Evolutionary conservation across 371 early-diverging fungal genomes (phyloP), one percentile per base, ranked within the genome.

Genomic region (Rhizopus delemar): DNA sequence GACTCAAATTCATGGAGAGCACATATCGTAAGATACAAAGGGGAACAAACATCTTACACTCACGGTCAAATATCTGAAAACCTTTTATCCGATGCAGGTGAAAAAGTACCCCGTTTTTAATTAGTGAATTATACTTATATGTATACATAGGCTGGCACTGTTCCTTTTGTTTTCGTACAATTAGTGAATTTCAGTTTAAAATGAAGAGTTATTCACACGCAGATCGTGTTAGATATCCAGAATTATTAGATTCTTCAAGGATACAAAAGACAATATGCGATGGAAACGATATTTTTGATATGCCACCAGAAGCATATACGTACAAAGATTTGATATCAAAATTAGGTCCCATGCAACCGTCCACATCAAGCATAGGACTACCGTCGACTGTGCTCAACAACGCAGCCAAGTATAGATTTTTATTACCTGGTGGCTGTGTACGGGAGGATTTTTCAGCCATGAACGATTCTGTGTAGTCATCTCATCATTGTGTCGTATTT

Each of bases 81-180:
- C 33, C 61, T 81, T 34, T 66, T 86, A 45, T 67, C 76, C 8
- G 86, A 83, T 62, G 75, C 83, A 56, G 86, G 86, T 57, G 79
- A 69, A 69, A 62, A 68, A 11, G 32, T 31, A 57, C 41, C 6
- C 22, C 28, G 2, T 34, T 48, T 49, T 36, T 46, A 31, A 12
- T 55, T 4, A 36, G 35, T 16, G 49, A 43, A 51, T 16, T 41
- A 48, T 39, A 32, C 34, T 56, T 5, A 32, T 56, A 28, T 13
- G 16, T 34, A 51, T 46, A 5, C 16, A 11, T 34, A 68, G 61
- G 65, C 29, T 69, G 69, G 69, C 65, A 69, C 41, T 69, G 69
- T 38, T 64, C 65, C 5, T 82, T 70, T 53, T 82, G 80, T 54
- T 81, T 80, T 45, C 66, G 72, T 35, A 51, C 53, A 15, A 48